Evolutionary conservation across 805 yeast genomes (phyloP).

Genomic region (Kazachstania kunashirensis): DNA sequence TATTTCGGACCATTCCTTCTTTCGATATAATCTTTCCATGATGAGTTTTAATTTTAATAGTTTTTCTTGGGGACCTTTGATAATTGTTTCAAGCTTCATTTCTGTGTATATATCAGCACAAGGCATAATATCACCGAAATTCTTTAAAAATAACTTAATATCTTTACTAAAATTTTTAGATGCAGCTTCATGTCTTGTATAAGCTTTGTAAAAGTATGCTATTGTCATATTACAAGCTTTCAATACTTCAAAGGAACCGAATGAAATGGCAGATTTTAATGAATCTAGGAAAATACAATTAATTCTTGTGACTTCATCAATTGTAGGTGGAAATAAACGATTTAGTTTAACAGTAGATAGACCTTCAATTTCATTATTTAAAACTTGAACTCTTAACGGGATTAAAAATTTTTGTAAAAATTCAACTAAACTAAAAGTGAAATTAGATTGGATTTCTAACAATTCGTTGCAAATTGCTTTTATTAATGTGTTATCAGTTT

Average conservation of each 20-base stretch:
- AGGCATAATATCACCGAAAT: conserved; percentile 25
- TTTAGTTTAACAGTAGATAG: conserved; percentile 60
- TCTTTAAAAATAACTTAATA: conserved; percentile 35
- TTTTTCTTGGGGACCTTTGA: conserved; percentile 58
- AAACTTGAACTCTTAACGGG: conserved; percentile 62
- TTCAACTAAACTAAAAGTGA: conserved; percentile 60
- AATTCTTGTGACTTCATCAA: conserved; percentile 85
- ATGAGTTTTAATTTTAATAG: conserved; percentile 62
- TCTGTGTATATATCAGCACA: conserved; percentile 34
- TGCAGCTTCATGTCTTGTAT: conserved; percentile 90
- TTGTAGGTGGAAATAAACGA: conserved; percentile 83
- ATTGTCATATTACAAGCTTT: conserved; percentile 73
- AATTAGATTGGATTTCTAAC: conserved; percentile 59
- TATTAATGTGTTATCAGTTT: conserved; percentile 33
- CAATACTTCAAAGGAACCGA: conserved; percentile 66
- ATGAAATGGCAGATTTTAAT: conserved; percentile 52
- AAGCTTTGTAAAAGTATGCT: conserved; percentile 88
- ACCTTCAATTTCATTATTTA: conserved; percentile 43
- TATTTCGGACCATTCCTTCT: conserved; percentile 32
- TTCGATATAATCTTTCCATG: conserved; percentile 47
- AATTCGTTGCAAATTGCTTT: conserved; percentile 57
- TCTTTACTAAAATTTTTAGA: conserved; percentile 50
- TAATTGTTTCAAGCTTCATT: conserved; percentile 47
- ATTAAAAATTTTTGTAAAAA: conserved; percentile 71
- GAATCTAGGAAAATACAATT: conserved; percentile 79